A percentile compares a stretch with the other conserved stretches of the same genome.
These are phyloP conservation scores for Microdochium bolleyi DNA, from an alignment of 2,329 filamentous ascomycete genomes.

Conservation along the genomic window DNA sequence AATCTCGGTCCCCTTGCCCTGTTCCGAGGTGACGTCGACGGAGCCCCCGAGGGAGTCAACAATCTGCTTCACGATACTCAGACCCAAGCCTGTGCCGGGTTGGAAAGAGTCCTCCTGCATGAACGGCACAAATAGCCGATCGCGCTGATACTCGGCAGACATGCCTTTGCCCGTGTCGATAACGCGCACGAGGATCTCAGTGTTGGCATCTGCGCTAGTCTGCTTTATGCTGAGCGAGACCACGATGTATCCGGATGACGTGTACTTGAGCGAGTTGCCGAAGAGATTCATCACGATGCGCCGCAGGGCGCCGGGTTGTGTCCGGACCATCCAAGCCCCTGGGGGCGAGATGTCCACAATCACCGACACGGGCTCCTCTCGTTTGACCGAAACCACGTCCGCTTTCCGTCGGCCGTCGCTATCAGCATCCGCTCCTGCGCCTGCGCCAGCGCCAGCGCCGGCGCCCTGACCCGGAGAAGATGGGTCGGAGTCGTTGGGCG, in stretches of 20 bases:
- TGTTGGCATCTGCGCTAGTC: constrained; percentile 8
- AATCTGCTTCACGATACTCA: constrained; percentile 55
- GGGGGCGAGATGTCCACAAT: constrained; percentile 39
- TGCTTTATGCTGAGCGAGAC: constrained; percentile 23
- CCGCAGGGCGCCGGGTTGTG: constrained; percentile 41
- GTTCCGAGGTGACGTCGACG: constrained; percentile 47
- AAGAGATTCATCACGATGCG: constrained; percentile 56
- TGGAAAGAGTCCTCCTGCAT: constrained; percentile 54
- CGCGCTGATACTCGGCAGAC: constrained; percentile 50
- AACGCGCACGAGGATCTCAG: constrained; percentile 33
- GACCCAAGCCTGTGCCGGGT: constrained; percentile 52
- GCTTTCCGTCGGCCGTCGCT: no score
- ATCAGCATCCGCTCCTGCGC: not conserved
- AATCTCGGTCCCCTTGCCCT: constrained; percentile 46
- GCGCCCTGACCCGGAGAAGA: no score
- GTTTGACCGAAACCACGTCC: not conserved
- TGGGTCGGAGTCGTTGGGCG: constrained; percentile 2
- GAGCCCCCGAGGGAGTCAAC: constrained; percentile 51
- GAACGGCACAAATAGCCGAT: constrained; percentile 54
- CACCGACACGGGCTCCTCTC: constrained; percentile 30
- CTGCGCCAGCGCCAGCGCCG: no score
- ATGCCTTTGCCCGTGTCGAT: constrained; percentile 60
- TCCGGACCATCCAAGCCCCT: constrained; percentile 40
- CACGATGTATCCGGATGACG: constrained; percentile 39
- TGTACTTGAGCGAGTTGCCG: constrained; percentile 57